Evolutionary conservation across 1,284 basidiomycete genomes (phyloP).

Genomic region (Ustilago tritici): DNA sequence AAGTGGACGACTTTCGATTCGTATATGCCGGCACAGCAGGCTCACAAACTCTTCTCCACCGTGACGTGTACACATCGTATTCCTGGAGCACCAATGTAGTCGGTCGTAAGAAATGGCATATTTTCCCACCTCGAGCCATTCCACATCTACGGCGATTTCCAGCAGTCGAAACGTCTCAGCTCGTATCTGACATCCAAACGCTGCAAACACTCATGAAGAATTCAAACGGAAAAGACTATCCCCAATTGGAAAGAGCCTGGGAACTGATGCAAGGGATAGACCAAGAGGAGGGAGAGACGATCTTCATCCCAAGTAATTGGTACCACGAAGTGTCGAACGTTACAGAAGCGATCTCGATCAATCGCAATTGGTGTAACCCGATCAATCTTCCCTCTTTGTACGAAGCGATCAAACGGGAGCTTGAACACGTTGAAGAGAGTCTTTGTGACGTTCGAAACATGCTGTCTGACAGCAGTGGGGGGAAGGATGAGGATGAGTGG

Average conservation of each 20-base stretch:
- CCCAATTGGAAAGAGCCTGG: conserved; percentile 11
- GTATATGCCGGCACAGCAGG: conserved; percentile 59
- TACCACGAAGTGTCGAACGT: conserved; percentile 69
- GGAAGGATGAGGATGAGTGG: conserved; percentile 26
- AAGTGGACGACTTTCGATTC: conserved; percentile 72
- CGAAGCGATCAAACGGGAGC: conserved; percentile 69
- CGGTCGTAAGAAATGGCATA: conserved; percentile 74
- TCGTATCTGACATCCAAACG: conserved; percentile 38
- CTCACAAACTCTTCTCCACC: conserved; percentile 54
- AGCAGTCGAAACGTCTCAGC: conserved; percentile 52
- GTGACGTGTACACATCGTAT: conserved; percentile 72
- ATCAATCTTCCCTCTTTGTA: conserved; percentile 72
- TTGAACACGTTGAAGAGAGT: conserved; percentile 70
- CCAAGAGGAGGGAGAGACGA: conserved; percentile 54
- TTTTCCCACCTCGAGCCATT: conserved; percentile 72
- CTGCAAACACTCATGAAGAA: conserved; percentile 7
- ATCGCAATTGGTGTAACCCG: conserved; percentile 72
- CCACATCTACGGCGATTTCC: conserved; percentile 66
- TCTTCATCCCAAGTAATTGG: conserved; percentile 67
- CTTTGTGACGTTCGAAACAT: conserved; percentile 72
- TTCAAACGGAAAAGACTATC: background rate
- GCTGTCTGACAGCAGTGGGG: conserved; percentile 49
- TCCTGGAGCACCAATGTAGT: conserved; percentile 75
- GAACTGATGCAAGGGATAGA: conserved; percentile 22
- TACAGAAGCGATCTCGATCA: conserved; percentile 60